Evolutionary conservation across 768 basidiomycete genomes (phyloP).

Genomic region (Imleria badia): DNA sequence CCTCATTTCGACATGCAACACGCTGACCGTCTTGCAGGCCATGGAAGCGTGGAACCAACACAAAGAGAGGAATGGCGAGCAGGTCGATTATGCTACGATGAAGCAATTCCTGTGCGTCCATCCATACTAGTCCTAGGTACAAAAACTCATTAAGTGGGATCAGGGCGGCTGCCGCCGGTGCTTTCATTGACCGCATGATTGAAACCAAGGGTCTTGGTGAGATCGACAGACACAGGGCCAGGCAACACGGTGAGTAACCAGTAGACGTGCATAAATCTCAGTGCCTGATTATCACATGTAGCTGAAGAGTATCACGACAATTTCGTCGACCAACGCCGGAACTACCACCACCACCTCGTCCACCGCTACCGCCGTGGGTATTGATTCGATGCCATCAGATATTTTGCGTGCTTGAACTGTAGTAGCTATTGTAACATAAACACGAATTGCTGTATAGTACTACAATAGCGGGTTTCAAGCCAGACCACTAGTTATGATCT

Average conservation of each 20-base stretch:
- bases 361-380: background rate
- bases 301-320: conserved; percentile 3
- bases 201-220: conserved; percentile 62
- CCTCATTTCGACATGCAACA: background rate
- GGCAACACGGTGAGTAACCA: conserved; percentile 33
- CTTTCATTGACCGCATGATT: conserved; percentile 49
- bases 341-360: too few species aligned
- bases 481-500: too few species aligned
- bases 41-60: conserved; percentile 65
- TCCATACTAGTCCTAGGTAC: background rate
- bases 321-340: too few species aligned
- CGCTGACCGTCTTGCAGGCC: conserved; percentile 41
- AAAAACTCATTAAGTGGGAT: background rate
- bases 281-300: conserved; percentile 3
- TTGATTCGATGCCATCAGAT: background rate
- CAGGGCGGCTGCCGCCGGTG: conserved; percentile 57
- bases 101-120: conserved; percentile 52
- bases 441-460: conserved; percentile 11
- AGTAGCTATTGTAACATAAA: background rate
- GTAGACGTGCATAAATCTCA: too few species aligned
- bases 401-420: background rate
- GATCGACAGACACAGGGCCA: conserved; percentile 44
- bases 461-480: too few species aligned
- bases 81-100: conserved; percentile 49
- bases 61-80: conserved; percentile 45